Percentiles rank a stretch among this genome's conserved stretches.
Evolutionary conservation across 2,329 filamentous ascomycete species (phyloP).

Genomic region (Hypoxylon sp.): DNA sequence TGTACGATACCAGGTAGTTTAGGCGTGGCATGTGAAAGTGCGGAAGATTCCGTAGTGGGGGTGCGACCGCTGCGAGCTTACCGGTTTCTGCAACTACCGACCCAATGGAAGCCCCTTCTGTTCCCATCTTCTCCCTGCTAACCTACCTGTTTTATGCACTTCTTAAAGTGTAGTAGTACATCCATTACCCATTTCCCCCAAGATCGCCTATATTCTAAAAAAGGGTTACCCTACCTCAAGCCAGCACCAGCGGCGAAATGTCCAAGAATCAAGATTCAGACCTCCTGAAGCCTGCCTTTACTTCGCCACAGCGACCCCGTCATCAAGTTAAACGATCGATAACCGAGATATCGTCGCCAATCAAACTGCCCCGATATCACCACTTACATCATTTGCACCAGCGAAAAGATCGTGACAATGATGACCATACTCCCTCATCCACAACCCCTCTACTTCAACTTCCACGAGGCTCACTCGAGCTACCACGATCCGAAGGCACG

Average conservation of each 20-base stretch:
- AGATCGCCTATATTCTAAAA: conserved; percentile 19
- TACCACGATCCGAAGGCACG: conserved; percentile 61
- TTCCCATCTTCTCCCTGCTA: conserved; percentile 21
- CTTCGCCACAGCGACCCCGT: conserved; percentile 58
- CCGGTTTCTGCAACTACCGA: conserved; percentile 19
- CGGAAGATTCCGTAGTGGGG: conserved; percentile 44
- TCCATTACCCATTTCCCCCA: conserved; percentile 6
- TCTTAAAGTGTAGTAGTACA: conserved; percentile 20
- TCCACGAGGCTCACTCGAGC: conserved; percentile 61
- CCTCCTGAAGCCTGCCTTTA: conserved; percentile 49
- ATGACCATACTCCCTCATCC: conserved; percentile 52
- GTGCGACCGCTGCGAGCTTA: conserved; percentile 7
- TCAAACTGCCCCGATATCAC: conserved; percentile 54
- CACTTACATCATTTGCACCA: conserved; percentile 57
- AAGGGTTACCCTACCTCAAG: conserved; percentile 29
- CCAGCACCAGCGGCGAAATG: conserved; percentile 49
- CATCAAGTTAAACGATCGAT: conserved; percentile 71
- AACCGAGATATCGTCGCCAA: conserved; percentile 66
- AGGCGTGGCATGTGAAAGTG: conserved; percentile 44
- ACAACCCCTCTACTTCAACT: conserved; percentile 52
- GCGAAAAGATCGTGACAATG: conserved; percentile 55
- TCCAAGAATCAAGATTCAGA: conserved; percentile 55
- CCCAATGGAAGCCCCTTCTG: conserved; percentile 31
- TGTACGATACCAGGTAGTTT: conserved; percentile 5
- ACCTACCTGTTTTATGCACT: conserved; percentile 25